phyloP scores from a whole-genome alignment of 2,329 filamentous ascomycete species.

The Gaeumannomyces sp. region DNA sequence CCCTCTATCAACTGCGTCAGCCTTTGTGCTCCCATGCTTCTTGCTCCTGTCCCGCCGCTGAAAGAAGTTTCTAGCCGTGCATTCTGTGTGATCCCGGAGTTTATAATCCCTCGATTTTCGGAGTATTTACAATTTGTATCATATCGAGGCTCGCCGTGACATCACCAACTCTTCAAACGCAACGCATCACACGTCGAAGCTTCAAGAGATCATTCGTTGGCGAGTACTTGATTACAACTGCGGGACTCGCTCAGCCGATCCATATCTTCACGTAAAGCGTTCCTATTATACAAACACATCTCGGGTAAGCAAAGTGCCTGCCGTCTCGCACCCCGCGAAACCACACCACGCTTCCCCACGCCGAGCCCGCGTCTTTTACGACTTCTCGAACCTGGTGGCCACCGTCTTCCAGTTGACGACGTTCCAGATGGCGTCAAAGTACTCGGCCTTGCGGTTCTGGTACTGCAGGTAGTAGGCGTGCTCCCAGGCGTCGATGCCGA shows the following conservation, averaged over 20 bases:
- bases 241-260: not conserved
- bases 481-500: conserved; percentile 94
- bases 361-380: not conserved
- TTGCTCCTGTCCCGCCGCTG: no score
- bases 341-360: not conserved
- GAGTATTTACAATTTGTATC: not conserved
- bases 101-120: no score
- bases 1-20: no score
- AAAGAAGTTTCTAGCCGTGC: no score
- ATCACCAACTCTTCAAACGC: not conserved
- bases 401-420: conserved; percentile 94
- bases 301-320: no score
- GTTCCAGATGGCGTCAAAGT: conserved; percentile 90
- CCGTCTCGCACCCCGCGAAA: not conserved
- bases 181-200: not conserved
- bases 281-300: not conserved
- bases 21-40: no score
- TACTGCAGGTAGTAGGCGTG: conserved; percentile 96
- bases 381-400: conserved; percentile 57
- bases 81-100: no score
- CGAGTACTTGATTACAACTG: not conserved
- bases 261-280: not conserved
- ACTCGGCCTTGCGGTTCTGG: conserved; percentile 94
- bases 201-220: not conserved
- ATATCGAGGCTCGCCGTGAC: not conserved